Percentiles rank a stretch among this genome's conserved stretches.
These are phyloP conservation scores for Phyllostachys edulis DNA, from an alignment of 176 grass and related monocot genomes.

Conservation along the genomic window DNA sequence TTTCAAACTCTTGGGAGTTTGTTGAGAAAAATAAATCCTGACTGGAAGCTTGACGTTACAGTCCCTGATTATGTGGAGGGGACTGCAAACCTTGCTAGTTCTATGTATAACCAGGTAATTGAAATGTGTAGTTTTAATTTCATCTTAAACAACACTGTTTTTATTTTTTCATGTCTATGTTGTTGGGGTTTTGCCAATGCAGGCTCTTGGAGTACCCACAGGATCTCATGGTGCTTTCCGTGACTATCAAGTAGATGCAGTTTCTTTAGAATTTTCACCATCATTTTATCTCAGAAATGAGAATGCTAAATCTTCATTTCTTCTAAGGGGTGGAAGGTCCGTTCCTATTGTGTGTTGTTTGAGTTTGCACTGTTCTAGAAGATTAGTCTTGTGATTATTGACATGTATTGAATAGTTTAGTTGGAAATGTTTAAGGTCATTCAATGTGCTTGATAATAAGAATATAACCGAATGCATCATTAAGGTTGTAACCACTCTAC, in stretches of 20 bases:
- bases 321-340: slow-evolving; percentile 82
- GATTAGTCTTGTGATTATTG: neutral
- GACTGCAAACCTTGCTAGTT: slow-evolving; percentile 74
- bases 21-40: slow-evolving; percentile 73
- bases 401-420: neutral
- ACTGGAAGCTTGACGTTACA: slow-evolving; percentile 84
- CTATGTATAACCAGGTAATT: slow-evolving; percentile 91
- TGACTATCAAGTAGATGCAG: slow-evolving; percentile 95
- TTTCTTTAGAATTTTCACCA: slow-evolving; percentile 81
- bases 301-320: slow-evolving; percentile 69
- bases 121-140: neutral
- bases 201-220: slow-evolving; percentile 91
- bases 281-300: slow-evolving; percentile 75
- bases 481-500: neutral
- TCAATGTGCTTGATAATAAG: neutral
- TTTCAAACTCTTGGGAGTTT: slow-evolving; percentile 64
- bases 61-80: slow-evolving; percentile 75
- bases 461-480: neutral
- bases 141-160: slow-evolving; percentile 2
- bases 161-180: slow-evolving; percentile 7
- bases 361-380: neutral
- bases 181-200: slow-evolving; percentile 37
- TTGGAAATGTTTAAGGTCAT: neutral
- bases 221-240: slow-evolving; percentile 92
- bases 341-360: slow-evolving; percentile 16